These are phyloP conservation scores for Yarrowia phangngaensis DNA, from an alignment of 805 yeast genomes.

Conservation along the genomic window DNA sequence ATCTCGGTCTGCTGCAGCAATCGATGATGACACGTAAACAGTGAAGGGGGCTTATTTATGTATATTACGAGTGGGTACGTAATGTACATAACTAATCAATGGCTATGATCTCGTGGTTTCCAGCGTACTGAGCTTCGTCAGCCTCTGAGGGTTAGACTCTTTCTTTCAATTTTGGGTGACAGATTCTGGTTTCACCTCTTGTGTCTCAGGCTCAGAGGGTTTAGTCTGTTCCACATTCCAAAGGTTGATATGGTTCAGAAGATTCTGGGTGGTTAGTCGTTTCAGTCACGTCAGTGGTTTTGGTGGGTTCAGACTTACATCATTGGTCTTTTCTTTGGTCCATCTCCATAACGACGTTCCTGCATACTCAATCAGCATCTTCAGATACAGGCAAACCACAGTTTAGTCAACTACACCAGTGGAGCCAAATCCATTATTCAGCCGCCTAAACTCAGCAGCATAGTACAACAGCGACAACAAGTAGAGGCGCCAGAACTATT, in stretches of 20 bases:
- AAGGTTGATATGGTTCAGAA: too few species aligned
- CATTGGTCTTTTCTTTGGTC: too few species aligned
- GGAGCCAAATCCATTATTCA: conserved; percentile 78
- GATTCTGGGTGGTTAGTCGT: conserved; percentile 5
- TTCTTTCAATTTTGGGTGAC: too few species aligned
- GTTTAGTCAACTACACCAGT: conserved; percentile 72
- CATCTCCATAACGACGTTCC: conserved; percentile 1
- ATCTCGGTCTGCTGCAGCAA: conserved; percentile 42
- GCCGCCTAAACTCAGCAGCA: conserved; percentile 54
- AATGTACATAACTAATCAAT: too few species aligned
- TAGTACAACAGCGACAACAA: conserved; percentile 33
- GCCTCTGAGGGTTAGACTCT: too few species aligned
- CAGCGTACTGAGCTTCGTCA: too few species aligned
- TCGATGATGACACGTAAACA: conserved; percentile 34
- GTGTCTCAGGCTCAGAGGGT: not conserved
- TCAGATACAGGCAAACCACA: conserved; percentile 56
- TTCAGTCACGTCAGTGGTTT: too few species aligned
- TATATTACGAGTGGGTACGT: not conserved
- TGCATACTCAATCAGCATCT: conserved; percentile 39
- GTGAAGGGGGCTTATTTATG: not conserved
- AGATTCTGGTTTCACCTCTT: too few species aligned
- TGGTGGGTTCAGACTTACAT: too few species aligned
- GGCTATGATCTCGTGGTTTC: too few species aligned
- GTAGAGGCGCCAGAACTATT: conserved; percentile 29
- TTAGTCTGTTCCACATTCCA: not conserved